A percentile compares a stretch with the other conserved stretches of the same genome.
phyloP scores from a whole-genome alignment of 2,329 filamentous ascomycete genomes.

The Fonsecaea erecta region DNA sequence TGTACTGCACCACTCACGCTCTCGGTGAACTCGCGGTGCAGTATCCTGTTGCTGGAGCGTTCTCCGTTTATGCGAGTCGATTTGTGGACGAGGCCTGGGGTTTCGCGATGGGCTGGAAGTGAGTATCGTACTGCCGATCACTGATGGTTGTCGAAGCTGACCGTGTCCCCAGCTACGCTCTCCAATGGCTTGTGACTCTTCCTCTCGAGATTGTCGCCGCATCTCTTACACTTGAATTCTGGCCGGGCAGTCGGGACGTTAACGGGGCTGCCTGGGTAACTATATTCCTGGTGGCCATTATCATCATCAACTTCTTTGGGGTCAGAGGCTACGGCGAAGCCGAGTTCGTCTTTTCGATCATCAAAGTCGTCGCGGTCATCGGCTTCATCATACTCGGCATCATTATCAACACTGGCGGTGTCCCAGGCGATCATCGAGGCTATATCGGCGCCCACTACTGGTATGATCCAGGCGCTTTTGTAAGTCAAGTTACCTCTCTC shows the following conservation, averaged over 20 bases:
- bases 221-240: conserved; percentile 81
- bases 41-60: conserved; percentile 88
- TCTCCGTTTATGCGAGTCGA: conserved; percentile 88
- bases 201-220: conserved; percentile 87
- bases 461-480: conserved; percentile 73
- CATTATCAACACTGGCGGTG: conserved; percentile 81
- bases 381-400: conserved; percentile 67
- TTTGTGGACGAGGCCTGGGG: conserved; percentile 94
- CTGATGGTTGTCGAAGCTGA: not conserved
- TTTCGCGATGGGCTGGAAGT: conserved; percentile 95
- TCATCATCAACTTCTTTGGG: conserved; percentile 83
- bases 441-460: conserved; percentile 84
- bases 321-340: conserved; percentile 89
- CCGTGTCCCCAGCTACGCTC: conserved; percentile 66
- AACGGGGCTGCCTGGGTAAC: conserved; percentile 78
- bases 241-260: conserved; percentile 62
- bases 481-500: conserved; percentile 38
- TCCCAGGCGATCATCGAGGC: conserved; percentile 61
- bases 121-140: conserved; percentile 43
- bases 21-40: conserved; percentile 90
- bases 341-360: conserved; percentile 82
- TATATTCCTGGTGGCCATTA: conserved; percentile 76
- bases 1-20: conserved; percentile 89
- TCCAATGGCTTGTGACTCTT: conserved; percentile 84
- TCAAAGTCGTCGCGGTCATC: conserved; percentile 85